phyloP scores from a whole-genome alignment of 2,329 filamentous ascomycete species.

The Aspergillus melleus region DNA sequence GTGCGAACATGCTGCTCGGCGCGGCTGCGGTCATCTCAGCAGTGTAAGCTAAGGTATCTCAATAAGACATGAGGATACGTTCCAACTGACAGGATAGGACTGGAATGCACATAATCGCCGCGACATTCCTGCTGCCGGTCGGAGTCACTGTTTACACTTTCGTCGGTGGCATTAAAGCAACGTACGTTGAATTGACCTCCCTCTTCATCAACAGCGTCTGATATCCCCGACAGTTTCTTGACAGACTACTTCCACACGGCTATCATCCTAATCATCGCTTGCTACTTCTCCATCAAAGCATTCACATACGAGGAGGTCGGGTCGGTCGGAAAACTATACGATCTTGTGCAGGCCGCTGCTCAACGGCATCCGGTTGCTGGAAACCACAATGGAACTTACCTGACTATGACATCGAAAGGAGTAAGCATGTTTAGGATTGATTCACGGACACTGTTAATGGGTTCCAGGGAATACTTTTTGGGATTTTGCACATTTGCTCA shows the following conservation, averaged over 20 bases:
- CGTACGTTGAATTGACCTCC: conserved; percentile 16
- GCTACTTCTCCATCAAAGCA: conserved; percentile 52
- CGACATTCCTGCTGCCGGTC: conserved; percentile 48
- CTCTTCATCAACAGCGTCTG: not conserved
- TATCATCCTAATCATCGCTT: conserved; percentile 54
- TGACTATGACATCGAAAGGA: conserved; percentile 58
- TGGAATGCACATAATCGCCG: conserved; percentile 53
- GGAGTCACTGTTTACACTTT: conserved; percentile 44
- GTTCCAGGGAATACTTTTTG: conserved; percentile 50
- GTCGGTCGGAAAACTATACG: conserved; percentile 51
- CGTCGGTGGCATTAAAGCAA: conserved; percentile 44
- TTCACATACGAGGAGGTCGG: conserved; percentile 49
- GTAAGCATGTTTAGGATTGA: conserved; percentile 34
- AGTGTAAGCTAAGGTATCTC: conserved; percentile 22
- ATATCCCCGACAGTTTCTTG: conserved; percentile 34
- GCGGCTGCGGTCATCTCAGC: conserved; percentile 46
- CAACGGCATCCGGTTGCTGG: conserved; percentile 50
- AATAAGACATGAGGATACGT: not conserved
- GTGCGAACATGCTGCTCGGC: conserved; percentile 55
- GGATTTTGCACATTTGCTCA: conserved; percentile 50
- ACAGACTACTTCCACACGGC: conserved; percentile 59
- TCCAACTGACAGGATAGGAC: conserved; percentile 32
- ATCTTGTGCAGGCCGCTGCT: conserved; percentile 50
- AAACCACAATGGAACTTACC: conserved; percentile 55
- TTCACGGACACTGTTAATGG: not conserved